Conservation (phyloP, 2,329 filamentous ascomycete genomes). For the Tolypocladium pustulatum region DNA sequence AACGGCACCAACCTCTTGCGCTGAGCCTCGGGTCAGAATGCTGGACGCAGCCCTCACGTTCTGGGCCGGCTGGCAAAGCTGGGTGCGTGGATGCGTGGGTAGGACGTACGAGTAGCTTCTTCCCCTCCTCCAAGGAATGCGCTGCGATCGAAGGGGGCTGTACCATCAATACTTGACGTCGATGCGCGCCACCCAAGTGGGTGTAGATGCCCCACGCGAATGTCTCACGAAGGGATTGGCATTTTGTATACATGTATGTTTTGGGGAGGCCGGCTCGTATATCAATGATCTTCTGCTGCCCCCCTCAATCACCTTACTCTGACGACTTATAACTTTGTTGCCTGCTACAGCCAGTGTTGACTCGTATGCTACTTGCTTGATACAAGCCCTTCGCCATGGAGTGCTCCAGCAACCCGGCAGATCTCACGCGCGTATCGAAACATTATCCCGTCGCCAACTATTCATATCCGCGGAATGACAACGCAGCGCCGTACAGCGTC, state of each 20-base stretch:
- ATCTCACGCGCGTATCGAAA: constrained; percentile 28
- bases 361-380: not conserved
- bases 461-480: constrained; percentile 24
- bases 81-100: not conserved
- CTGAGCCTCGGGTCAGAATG: constrained; percentile 3
- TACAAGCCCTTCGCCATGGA: constrained; percentile 19
- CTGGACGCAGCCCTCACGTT: not conserved
- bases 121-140: constrained; percentile 6
- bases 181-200: not conserved
- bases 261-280: not conserved
- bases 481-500: constrained; percentile 6
- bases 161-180: constrained; percentile 1
- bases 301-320: no score
- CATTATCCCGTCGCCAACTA: constrained; percentile 29
- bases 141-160: not conserved
- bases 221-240: constrained; percentile 1
- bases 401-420: constrained; percentile 22
- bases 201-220: constrained; percentile 6
- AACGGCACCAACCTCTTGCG: not conserved
- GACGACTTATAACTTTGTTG: not conserved
- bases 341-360: not conserved
- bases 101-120: not conserved
- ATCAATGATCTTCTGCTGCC: not conserved
- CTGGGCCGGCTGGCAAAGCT: no score
- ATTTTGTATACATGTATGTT: not conserved